phyloP scores from a whole-genome alignment of 2,329 filamentous ascomycete species.

The Penicillium occitanis region DNA sequence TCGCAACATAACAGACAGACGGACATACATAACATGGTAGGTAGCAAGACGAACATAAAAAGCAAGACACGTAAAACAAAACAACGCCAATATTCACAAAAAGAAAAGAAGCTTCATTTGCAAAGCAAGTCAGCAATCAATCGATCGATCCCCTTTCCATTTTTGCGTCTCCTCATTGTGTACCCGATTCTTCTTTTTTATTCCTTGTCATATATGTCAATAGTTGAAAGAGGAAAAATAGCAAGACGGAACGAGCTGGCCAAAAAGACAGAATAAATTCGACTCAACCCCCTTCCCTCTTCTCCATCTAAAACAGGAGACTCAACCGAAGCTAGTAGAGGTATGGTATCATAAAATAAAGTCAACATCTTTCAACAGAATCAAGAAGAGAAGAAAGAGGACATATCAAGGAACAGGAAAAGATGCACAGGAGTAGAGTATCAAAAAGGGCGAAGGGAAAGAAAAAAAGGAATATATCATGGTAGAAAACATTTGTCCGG shows the following conservation, averaged over 20 bases:
- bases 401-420: constrained; percentile 8
- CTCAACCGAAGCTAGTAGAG: constrained; percentile 10
- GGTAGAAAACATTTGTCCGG: neutral
- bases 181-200: neutral
- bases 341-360: constrained; percentile 20
- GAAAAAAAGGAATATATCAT: neutral
- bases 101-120: neutral
- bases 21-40: neutral
- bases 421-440: neutral
- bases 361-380: constrained; percentile 26
- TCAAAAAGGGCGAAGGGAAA: neutral
- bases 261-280: neutral
- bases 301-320: constrained; percentile 6
- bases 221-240: neutral
- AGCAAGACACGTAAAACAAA: neutral
- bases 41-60: neutral
- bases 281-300: neutral
- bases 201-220: constrained; percentile 1
- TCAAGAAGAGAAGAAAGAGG: constrained; percentile 18
- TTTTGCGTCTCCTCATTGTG: neutral
- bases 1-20: neutral
- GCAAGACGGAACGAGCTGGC: neutral
- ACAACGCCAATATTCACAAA: constrained; percentile 11
- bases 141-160: neutral
- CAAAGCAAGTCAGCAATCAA: neutral